Conservation (phyloP, 495 filamentous ascomycete species). For the Chaetomium fimeti region DNA sequence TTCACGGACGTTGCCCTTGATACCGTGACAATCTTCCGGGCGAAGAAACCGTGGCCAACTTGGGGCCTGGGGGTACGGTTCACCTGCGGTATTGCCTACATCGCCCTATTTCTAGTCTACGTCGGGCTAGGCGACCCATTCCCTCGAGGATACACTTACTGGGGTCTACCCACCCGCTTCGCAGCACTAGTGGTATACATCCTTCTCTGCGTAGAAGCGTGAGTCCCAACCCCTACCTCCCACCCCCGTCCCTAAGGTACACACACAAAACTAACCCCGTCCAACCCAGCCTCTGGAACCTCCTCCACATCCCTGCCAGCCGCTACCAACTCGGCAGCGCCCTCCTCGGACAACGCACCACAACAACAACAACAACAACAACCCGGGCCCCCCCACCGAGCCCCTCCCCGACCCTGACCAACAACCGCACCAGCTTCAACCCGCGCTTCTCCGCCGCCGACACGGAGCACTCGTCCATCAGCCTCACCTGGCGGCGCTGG, state of each 20-base stretch:
- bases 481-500: conserved; percentile 23
- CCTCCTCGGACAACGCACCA: background rate
- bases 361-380: background rate
- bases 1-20: conserved; percentile 33
- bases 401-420: background rate
- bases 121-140: conserved; percentile 31
- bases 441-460: conserved; percentile 19
- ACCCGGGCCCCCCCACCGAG: background rate
- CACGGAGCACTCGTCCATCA: conserved; percentile 21
- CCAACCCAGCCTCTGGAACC: conserved; percentile 29
- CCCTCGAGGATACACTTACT: conserved; percentile 26
- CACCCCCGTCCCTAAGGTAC: background rate
- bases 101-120: conserved; percentile 33
- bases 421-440: conserved; percentile 17
- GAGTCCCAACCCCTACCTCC: conserved; percentile 8
- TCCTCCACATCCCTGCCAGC: conserved; percentile 25
- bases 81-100: conserved; percentile 25
- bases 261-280: conserved; percentile 1
- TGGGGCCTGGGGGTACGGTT: conserved; percentile 30
- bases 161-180: conserved; percentile 22
- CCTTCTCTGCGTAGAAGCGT: conserved; percentile 35
- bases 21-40: conserved; percentile 33
- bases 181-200: conserved; percentile 30
- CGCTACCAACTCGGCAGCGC: conserved; percentile 22
- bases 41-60: conserved; percentile 20